These are phyloP conservation scores for Gonapodya sp. DNA, from an alignment of 192 early-diverging fungal genomes.

Conservation along the genomic window DNA sequence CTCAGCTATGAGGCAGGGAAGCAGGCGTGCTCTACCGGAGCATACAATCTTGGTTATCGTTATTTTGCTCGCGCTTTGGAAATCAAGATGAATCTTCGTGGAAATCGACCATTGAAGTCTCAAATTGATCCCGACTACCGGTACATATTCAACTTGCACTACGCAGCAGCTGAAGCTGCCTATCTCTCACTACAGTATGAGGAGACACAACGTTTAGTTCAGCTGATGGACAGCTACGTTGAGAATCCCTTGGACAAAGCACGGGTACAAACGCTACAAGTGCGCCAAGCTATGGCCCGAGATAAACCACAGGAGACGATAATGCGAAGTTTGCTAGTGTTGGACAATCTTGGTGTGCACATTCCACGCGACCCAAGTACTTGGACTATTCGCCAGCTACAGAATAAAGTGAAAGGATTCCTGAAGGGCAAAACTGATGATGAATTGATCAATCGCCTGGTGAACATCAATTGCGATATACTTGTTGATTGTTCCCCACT, in stretches of 20 bases:
- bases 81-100: neutral
- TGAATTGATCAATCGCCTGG: neutral
- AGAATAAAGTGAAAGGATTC: neutral
- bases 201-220: slow-evolving; percentile 1
- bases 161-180: neutral
- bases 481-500: neutral
- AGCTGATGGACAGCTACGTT: slow-evolving; percentile 9
- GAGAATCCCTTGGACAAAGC: slow-evolving; percentile 8
- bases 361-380: slow-evolving; percentile 2
- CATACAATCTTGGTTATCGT: neutral
- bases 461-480: neutral
- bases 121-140: neutral
- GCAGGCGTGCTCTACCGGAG: neutral
- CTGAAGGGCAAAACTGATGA: neutral
- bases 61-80: neutral
- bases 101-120: neutral
- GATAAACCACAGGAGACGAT: slow-evolving; percentile 9
- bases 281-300: neutral
- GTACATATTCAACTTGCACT: slow-evolving; percentile 6
- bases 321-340: slow-evolving; percentile 2
- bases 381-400: neutral
- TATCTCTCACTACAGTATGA: slow-evolving; percentile 6
- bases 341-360: slow-evolving; percentile 6
- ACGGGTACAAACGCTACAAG: neutral
- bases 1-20: slow-evolving; percentile 5